Conservation (phyloP, 1,284 basidiomycete genomes). For the Agaricales sp. region DNA sequence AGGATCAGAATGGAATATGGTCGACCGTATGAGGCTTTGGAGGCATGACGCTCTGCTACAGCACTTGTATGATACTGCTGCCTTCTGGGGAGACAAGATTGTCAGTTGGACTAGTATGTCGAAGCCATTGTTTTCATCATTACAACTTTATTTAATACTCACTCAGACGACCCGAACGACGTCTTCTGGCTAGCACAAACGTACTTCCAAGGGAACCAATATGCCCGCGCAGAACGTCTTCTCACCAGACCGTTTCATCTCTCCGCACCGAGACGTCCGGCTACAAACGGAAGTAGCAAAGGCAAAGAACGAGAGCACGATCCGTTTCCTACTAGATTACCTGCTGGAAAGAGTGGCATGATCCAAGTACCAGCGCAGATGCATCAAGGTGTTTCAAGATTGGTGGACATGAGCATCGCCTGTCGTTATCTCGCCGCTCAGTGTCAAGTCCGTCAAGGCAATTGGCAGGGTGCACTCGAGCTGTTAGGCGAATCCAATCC, state of each 20-base stretch:
- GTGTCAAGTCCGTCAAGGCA: constrained; percentile 80
- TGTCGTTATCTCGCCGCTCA: constrained; percentile 93
- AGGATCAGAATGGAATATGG: constrained; percentile 67
- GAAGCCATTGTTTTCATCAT: too few relatives aligned
- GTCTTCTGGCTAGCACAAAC: constrained; percentile 99
- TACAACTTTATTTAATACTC: constrained; percentile 7
- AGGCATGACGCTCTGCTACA: constrained; percentile 96
- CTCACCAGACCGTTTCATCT: constrained; percentile 73
- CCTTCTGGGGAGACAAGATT: constrained; percentile 98
- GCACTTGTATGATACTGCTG: constrained; percentile 94
- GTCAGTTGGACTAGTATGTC: constrained; percentile 89
- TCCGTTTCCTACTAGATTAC: constrained; percentile 41
- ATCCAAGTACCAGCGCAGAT: constrained; percentile 51
- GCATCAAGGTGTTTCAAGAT: constrained; percentile 55
- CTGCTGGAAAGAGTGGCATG: constrained; percentile 58
- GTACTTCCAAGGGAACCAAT: constrained; percentile 93
- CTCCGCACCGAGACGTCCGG: constrained; percentile 23
- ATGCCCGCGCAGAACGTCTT: constrained; percentile 86
- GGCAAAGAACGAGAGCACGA: constrained; percentile 55
- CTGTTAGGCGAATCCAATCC: constrained; percentile 90
- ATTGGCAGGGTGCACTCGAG: constrained; percentile 88
- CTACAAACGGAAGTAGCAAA: constrained; percentile 32
- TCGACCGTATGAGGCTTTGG: constrained; percentile 96
- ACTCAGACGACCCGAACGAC: constrained; percentile 83
- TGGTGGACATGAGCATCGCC: constrained; percentile 87